These are phyloP conservation scores for Russula brevipes DNA, from an alignment of 768 basidiomycete species.

Conservation along the genomic window DNA sequence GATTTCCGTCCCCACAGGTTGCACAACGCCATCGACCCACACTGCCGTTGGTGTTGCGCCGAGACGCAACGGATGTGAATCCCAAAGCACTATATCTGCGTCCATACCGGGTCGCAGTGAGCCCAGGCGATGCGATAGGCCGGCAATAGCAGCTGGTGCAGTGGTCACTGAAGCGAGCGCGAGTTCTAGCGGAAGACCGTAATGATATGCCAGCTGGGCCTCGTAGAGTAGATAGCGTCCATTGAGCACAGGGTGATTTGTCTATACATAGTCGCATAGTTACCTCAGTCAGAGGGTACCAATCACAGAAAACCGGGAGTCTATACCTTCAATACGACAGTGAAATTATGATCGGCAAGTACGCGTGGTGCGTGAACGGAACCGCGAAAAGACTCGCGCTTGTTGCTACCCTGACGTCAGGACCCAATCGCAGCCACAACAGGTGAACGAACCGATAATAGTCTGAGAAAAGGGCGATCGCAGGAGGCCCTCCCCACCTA, in stretches of 20 bases:
- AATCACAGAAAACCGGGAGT: not conserved
- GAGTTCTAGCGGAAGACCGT: conserved; percentile 63
- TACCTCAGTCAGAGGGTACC: not conserved
- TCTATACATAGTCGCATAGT: conserved; percentile 35
- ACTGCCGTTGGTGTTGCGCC: conserved; percentile 67
- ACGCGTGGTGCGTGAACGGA: conserved; percentile 79
- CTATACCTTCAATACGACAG: conserved; percentile 68
- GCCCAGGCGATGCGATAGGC: conserved; percentile 81
- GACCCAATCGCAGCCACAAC: not conserved
- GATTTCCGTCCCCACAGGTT: conserved; percentile 43
- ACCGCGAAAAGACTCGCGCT: conserved; percentile 76
- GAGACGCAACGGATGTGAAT: conserved; percentile 66
- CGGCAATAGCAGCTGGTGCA: conserved; percentile 65
- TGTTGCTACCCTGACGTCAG: conserved; percentile 41
- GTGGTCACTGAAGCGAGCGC: conserved; percentile 74
- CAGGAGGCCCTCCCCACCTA: conserved; percentile 60
- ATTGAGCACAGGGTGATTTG: conserved; percentile 60
- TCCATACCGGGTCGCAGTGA: conserved; percentile 39
- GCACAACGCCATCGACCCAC: conserved; percentile 78
- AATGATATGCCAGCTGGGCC: conserved; percentile 79
- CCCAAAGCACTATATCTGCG: conserved; percentile 69
- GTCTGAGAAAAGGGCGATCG: conserved; percentile 72
- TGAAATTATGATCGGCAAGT: conserved; percentile 59
- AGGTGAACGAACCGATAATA: conserved; percentile 35
- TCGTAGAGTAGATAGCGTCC: conserved; percentile 77